A percentile compares a stretch with the other conserved stretches of the same genome.
These are phyloP conservation scores for Spergularia bocconei DNA, from an alignment of 148 eudicot species.

Conservation along the genomic window DNA sequence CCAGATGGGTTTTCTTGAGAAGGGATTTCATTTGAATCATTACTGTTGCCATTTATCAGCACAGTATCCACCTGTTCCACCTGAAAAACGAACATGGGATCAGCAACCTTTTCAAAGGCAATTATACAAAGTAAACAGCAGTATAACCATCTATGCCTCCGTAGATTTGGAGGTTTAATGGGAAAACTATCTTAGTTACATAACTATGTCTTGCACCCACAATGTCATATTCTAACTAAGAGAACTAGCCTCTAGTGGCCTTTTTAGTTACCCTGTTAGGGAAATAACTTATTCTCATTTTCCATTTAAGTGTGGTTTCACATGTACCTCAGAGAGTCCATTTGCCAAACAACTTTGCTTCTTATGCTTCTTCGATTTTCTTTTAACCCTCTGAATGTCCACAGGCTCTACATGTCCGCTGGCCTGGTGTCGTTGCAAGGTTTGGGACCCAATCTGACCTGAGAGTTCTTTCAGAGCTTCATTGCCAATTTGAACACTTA, in stretches of 20 bases:
- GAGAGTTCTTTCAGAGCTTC: constrained; percentile 14
- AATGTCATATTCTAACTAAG: no score
- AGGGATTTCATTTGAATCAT: background rate
- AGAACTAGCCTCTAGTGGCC: no score
- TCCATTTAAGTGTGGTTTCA: constrained; percentile 24
- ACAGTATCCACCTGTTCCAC: constrained; percentile 8
- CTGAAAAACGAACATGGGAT: background rate
- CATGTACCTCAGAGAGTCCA: constrained; percentile 17
- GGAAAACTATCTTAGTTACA: background rate
- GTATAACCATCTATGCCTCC: background rate
- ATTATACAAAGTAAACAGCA: background rate
- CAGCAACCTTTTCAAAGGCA: background rate
- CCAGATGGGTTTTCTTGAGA: constrained; percentile 24
- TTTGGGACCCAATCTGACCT: constrained; percentile 13
- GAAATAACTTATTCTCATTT: background rate
- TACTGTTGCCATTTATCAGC: background rate
- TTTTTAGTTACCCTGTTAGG: background rate
- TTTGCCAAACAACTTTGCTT: constrained; percentile 22
- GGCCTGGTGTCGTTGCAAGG: constrained; percentile 24
- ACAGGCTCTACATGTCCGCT: constrained; percentile 14
- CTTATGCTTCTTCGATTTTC: constrained; percentile 23
- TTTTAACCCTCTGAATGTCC: constrained; percentile 19
- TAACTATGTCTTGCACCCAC: no score
- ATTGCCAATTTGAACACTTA: constrained; percentile 22
- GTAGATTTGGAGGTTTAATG: background rate